Evolutionary conservation across 2,329 filamentous ascomycete genomes (phyloP).

Genomic region (Cryphonectria naterciae): DNA sequence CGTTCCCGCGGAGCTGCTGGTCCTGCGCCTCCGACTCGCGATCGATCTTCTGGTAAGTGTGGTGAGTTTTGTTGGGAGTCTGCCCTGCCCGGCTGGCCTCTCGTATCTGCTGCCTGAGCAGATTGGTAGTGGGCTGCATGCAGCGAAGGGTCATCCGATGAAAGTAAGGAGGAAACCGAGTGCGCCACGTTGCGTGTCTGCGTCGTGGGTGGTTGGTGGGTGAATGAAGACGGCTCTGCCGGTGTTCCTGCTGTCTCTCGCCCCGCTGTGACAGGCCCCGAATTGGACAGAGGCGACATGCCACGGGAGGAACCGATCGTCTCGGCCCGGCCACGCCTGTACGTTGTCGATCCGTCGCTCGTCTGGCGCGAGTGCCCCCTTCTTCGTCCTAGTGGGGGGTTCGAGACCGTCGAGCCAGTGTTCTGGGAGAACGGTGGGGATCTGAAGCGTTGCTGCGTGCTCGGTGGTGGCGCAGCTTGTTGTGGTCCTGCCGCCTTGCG

Average conservation of each 20-base stretch:
- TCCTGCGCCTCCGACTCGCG: constrained; percentile 40
- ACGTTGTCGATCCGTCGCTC: constrained; percentile 58
- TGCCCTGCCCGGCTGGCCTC: constrained; percentile 35
- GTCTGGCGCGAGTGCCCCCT: constrained; percentile 66
- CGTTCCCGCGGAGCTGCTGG: constrained; percentile 39
- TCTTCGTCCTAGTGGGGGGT: constrained; percentile 57
- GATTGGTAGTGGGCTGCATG: constrained; percentile 32
- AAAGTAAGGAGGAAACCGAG: constrained; percentile 50
- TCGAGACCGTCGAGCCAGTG: constrained; percentile 52
- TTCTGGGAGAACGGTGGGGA: constrained; percentile 60
- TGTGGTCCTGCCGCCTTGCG: constrained; percentile 72
- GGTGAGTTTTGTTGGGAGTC: constrained; percentile 40
- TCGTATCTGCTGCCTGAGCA: constrained; percentile 34
- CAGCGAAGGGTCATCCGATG: constrained; percentile 45
- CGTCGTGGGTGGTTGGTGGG: constrained; percentile 28
- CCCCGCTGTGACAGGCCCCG: constrained; percentile 37
- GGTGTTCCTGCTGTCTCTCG: constrained; percentile 39
- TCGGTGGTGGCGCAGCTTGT: constrained; percentile 50
- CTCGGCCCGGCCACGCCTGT: constrained; percentile 43
- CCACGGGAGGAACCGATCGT: constrained; percentile 41
- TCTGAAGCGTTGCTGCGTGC: constrained; percentile 49
- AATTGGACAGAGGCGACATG: constrained; percentile 41
- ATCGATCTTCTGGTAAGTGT: constrained; percentile 41
- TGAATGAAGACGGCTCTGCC: constrained; percentile 33
- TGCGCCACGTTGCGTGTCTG: constrained; percentile 43